phyloP scores from a whole-genome alignment of 176 grass and related monocot genomes.

The Aegilops sharonensis region DNA sequence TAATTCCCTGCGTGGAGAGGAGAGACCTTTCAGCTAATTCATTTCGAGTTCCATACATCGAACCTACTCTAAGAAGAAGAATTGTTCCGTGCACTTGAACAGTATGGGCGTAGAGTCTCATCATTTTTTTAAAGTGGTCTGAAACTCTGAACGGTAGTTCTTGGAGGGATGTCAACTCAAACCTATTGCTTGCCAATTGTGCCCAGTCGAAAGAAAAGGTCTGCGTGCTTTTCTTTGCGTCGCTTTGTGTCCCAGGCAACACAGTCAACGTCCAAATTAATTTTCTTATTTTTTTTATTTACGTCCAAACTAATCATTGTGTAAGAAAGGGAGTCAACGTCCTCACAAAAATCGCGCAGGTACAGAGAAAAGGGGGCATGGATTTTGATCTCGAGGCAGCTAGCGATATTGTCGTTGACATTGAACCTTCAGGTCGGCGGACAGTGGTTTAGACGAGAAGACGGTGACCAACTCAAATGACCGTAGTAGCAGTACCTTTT shows the following conservation, averaged over 20 bases:
- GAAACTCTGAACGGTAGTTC: too few relatives aligned
- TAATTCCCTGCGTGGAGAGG: too few relatives aligned
- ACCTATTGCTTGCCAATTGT: too few relatives aligned
- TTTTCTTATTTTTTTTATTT: too few relatives aligned
- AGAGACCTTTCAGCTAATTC: too few relatives aligned
- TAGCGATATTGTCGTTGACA: background rate
- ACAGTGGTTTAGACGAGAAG: background rate
- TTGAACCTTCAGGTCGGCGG: background rate
- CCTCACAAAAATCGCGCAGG: background rate
- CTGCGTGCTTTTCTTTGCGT: background rate
- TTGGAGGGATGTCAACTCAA: too few relatives aligned
- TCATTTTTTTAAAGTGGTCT: too few relatives aligned
- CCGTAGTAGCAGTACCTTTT: too few relatives aligned
- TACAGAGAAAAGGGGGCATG: background rate
- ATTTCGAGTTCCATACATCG: too few relatives aligned
- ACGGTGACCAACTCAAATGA: background rate
- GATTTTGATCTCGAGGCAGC: background rate
- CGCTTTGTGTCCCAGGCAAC: background rate
- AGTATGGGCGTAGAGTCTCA: too few relatives aligned
- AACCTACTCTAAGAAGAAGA: too few relatives aligned
- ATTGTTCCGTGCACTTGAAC: too few relatives aligned
- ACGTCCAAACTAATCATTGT: background rate
- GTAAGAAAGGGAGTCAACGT: background rate
- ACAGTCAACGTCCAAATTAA: background rate
- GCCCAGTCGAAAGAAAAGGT: background rate